These are phyloP conservation scores for Wallacemonas collosoma DNA, from an alignment of 208 protist species.

Conservation along the genomic window DNA sequence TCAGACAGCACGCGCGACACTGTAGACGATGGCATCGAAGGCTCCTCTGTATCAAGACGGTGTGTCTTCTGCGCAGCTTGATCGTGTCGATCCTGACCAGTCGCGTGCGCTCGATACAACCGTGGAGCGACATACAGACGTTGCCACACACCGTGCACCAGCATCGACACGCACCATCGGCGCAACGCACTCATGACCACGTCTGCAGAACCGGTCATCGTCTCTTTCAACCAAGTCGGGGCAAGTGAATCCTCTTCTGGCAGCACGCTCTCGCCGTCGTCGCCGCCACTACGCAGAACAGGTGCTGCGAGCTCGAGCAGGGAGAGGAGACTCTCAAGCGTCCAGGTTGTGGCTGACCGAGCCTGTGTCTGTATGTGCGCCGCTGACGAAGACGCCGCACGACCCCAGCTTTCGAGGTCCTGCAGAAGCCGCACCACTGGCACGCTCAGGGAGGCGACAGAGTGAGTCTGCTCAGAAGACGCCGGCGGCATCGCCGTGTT, in stretches of 20 bases:
- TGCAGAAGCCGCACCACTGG: background rate
- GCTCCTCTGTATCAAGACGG: too few species aligned
- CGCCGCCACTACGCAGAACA: too few species aligned
- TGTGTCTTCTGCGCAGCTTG: too few species aligned
- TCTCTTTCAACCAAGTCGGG: too few species aligned
- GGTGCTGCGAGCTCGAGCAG: background rate
- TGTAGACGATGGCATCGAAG: too few species aligned
- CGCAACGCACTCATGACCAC: background rate
- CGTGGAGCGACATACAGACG: constrained; percentile 24
- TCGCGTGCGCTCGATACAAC: background rate
- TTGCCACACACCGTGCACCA: constrained; percentile 33
- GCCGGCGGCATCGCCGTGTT: too few species aligned
- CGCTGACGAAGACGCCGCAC: constrained; percentile 27
- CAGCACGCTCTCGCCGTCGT: too few species aligned
- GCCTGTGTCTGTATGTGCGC: background rate
- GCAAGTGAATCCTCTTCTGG: too few species aligned
- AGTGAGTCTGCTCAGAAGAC: too few species aligned
- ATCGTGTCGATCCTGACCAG: too few species aligned
- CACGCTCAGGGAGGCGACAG: background rate
- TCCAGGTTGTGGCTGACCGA: background rate
- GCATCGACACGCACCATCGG: constrained; percentile 26
- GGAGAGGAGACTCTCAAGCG: background rate
- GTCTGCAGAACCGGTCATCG: too few species aligned
- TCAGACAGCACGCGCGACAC: background rate
- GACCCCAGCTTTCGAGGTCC: background rate